Evolutionary conservation across 495 filamentous ascomycete genomes (phyloP).

Genomic region (Articulospora tetracladia): DNA sequence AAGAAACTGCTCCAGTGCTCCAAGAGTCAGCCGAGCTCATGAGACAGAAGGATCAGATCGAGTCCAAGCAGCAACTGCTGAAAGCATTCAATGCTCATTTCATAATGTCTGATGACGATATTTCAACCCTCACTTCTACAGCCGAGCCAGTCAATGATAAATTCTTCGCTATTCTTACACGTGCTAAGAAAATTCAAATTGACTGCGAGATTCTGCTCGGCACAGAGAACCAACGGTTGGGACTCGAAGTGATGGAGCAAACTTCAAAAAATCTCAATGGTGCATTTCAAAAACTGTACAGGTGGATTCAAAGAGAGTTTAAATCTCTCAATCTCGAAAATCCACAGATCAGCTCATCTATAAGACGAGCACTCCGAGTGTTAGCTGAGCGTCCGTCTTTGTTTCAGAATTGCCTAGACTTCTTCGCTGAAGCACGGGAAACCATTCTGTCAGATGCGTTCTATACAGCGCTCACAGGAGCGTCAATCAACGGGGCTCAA

Average conservation of each 20-base stretch:
- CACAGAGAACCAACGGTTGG: slow-evolving; percentile 82
- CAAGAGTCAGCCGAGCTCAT: slow-evolving; percentile 76
- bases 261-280: slow-evolving; percentile 80
- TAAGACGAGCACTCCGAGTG: slow-evolving; percentile 79
- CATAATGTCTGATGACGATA: slow-evolving; percentile 74
- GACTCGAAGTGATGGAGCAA: slow-evolving; percentile 86
- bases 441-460: slow-evolving; percentile 86
- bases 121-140: slow-evolving; percentile 64
- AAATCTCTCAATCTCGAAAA: slow-evolving; percentile 91
- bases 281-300: slow-evolving; percentile 91
- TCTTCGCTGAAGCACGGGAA: slow-evolving; percentile 88
- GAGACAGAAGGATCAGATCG: slow-evolving; percentile 68
- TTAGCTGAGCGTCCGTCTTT: slow-evolving; percentile 85
- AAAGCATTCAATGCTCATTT: slow-evolving; percentile 82
- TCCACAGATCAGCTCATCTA: slow-evolving; percentile 83
- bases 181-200: slow-evolving; percentile 80
- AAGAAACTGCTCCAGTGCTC: slow-evolving; percentile 71
- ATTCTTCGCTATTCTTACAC: slow-evolving; percentile 78
- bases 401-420: slow-evolving; percentile 92
- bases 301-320: slow-evolving; percentile 93
- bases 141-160: slow-evolving; percentile 78
- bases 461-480: slow-evolving; percentile 83
- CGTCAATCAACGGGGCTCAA: slow-evolving; percentile 38
- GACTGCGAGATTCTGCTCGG: slow-evolving; percentile 88
- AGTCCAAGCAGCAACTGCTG: slow-evolving; percentile 84